A percentile compares a stretch with the other conserved stretches of the same genome.
These are phyloP conservation scores for Backusella circina DNA, from an alignment of 192 early-diverging fungal genomes.

Conservation along the genomic window DNA sequence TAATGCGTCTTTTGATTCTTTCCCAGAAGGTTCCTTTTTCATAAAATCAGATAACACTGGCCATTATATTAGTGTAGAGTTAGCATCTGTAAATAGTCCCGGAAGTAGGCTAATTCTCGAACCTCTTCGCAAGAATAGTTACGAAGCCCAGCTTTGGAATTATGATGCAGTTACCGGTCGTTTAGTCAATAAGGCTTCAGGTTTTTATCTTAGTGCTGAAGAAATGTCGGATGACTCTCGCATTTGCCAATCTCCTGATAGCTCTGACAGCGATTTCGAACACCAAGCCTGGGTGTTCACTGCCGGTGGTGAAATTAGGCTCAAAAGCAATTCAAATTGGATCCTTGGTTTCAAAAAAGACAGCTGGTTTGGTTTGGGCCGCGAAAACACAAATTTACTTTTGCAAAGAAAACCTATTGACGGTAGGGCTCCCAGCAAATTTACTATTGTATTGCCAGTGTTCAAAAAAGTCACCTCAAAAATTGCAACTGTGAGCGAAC, in stretches of 20 bases:
- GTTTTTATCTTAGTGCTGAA: conserved; percentile 15
- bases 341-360: conserved; percentile 20
- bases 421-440: neutral
- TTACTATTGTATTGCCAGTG: conserved; percentile 13
- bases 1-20: neutral
- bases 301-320: conserved; percentile 3
- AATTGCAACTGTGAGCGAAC: neutral
- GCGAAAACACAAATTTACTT: conserved; percentile 17
- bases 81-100: neutral
- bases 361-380: conserved; percentile 19
- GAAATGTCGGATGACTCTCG: conserved; percentile 9
- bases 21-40: conserved; percentile 19
- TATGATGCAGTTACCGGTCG: neutral
- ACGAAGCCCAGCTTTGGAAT: conserved; percentile 24
- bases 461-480: conserved; percentile 7
- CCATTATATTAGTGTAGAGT: conserved; percentile 13
- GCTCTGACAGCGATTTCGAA: neutral
- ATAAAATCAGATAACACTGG: conserved; percentile 12
- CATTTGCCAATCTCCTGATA: conserved; percentile 5
- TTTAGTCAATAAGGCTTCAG: conserved; percentile 13
- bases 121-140: conserved; percentile 8
- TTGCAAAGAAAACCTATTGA: conserved; percentile 1
- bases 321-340: conserved; percentile 4
- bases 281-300: conserved; percentile 11
- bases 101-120: conserved; percentile 13